phyloP scores from a whole-genome alignment of 192 early-diverging fungal species.

The Backusella liffmaniae region DNA sequence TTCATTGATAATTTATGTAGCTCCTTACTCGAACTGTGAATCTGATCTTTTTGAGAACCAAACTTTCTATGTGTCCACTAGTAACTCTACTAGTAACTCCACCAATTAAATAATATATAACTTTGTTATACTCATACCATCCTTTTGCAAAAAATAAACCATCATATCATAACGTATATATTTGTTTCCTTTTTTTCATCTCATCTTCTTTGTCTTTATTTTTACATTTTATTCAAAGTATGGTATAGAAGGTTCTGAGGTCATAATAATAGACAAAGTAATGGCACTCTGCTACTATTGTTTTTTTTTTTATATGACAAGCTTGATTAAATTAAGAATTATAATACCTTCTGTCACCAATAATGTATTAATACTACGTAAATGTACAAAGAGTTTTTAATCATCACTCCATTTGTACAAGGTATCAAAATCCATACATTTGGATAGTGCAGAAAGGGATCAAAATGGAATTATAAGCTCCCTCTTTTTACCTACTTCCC shows the following conservation, averaged over 20 bases:
- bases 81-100: neutral
- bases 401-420: no score
- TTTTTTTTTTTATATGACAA: no score
- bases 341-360: no score
- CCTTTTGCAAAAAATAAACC: neutral
- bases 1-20: neutral
- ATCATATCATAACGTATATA: neutral
- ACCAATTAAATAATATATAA: neutral
- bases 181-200: neutral
- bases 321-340: no score
- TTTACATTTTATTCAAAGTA: neutral
- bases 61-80: neutral
- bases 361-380: no score
- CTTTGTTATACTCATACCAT: neutral
- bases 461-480: neutral
- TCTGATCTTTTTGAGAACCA: neutral
- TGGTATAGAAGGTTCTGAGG: neutral
- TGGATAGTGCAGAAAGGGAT: neutral
- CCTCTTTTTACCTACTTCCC: neutral
- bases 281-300: no score
- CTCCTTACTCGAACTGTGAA: neutral
- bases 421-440: neutral
- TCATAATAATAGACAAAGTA: no score
- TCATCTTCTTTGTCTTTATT: neutral
- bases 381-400: neutral